phyloP scores from a whole-genome alignment of 805 yeast species.

The Ogataea pignaliae region DNA sequence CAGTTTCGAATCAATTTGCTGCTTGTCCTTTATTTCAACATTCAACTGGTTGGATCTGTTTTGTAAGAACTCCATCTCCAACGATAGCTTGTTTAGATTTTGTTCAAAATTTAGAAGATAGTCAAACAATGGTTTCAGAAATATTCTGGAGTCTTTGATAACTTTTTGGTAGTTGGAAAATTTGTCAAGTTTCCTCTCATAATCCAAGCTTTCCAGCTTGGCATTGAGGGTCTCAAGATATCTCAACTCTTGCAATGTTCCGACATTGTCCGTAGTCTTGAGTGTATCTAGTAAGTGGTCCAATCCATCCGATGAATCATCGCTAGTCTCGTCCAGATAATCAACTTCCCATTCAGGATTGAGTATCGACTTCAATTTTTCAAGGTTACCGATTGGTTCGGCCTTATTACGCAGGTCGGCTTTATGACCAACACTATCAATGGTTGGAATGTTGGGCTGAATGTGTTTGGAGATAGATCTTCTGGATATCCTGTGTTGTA shows the following conservation, averaged over 20 bases:
- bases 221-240: slow-evolving; percentile 16
- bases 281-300: slow-evolving; percentile 9
- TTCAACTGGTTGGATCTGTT: slow-evolving; percentile 46
- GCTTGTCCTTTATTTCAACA: slow-evolving; percentile 42
- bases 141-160: slow-evolving; percentile 29
- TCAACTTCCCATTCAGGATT: slow-evolving; percentile 29
- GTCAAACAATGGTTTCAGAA: slow-evolving; percentile 46
- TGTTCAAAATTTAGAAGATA: slow-evolving; percentile 53
- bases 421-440: slow-evolving; percentile 1
- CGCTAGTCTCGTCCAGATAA: slow-evolving; percentile 14
- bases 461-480: slow-evolving; percentile 28
- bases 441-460: slow-evolving; percentile 8
- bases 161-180: slow-evolving; percentile 22
- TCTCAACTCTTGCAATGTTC: slow-evolving; percentile 22
- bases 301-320: slow-evolving; percentile 12
- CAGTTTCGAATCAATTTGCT: slow-evolving; percentile 45
- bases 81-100: slow-evolving; percentile 51
- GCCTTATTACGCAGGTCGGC: not conserved
- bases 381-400: not conserved
- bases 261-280: slow-evolving; percentile 2
- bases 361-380: slow-evolving; percentile 14
- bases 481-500: slow-evolving; percentile 23
- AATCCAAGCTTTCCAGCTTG: slow-evolving; percentile 6
- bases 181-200: slow-evolving; percentile 19
- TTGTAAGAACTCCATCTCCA: slow-evolving; percentile 59